Evolutionary conservation across 805 yeast species (phyloP).

Genomic region (Metschnikowia continentalis): DNA sequence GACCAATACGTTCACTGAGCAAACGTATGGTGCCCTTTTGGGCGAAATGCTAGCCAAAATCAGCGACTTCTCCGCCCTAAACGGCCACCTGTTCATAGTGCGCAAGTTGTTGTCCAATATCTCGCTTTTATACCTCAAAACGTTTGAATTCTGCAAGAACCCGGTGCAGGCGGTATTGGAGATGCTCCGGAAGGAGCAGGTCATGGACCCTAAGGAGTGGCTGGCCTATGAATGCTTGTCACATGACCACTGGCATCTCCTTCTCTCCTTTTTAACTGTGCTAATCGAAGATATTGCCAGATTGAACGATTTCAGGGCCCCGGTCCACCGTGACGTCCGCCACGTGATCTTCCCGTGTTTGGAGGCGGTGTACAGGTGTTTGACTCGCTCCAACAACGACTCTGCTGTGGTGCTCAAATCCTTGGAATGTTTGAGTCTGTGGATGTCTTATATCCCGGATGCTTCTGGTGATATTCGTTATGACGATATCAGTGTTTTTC

Average conservation of each 20-base stretch:
- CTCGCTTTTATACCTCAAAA: constrained; percentile 43
- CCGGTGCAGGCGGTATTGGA: constrained; percentile 27
- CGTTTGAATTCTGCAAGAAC: constrained; percentile 34
- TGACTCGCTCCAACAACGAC: constrained; percentile 6
- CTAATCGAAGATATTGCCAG: constrained; percentile 50
- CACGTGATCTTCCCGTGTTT: constrained; percentile 27
- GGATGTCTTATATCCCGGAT: constrained; percentile 37
- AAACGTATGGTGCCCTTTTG: constrained; percentile 6
- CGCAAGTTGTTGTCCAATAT: constrained; percentile 57
- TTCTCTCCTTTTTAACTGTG: constrained; percentile 39
- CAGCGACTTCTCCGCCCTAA: neutral
- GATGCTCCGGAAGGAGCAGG: neutral
- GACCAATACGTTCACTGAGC: constrained; percentile 16
- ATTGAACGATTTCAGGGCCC: constrained; percentile 19
- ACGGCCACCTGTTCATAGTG: constrained; percentile 35
- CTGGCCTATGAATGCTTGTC: neutral
- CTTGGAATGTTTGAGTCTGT: constrained; percentile 30
- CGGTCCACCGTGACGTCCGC: constrained; percentile 39
- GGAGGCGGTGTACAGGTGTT: constrained; percentile 16
- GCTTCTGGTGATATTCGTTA: constrained; percentile 31
- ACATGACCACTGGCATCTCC: constrained; percentile 8
- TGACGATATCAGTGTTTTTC: constrained; percentile 10
- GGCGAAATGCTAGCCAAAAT: constrained; percentile 8
- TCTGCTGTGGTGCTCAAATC: constrained; percentile 1
- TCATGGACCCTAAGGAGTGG: neutral